Evolutionary conservation across 345 rosid genomes (phyloP).

Genomic region (Iberis pinnata): DNA sequence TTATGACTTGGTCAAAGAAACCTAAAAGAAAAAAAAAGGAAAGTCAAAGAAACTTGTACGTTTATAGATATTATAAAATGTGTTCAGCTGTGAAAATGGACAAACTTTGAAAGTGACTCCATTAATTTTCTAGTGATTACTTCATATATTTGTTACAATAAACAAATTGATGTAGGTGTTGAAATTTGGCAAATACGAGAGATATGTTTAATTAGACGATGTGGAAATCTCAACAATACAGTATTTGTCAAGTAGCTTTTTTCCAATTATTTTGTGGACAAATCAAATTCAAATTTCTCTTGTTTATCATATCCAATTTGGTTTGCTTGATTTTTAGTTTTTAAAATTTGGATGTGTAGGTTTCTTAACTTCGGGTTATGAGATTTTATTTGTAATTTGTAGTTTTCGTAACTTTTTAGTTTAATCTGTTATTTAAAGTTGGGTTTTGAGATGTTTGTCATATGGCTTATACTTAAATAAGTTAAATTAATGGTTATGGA

Average conservation of each 20-base stretch:
- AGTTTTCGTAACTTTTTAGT: no score
- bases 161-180: constrained; percentile 8
- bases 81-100: constrained; percentile 8
- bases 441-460: no score
- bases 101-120: constrained; percentile 11
- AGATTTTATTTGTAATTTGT: no score
- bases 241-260: neutral
- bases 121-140: neutral
- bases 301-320: neutral
- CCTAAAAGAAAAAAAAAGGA: no score
- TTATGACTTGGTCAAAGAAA: constrained; percentile 12
- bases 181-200: neutral
- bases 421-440: no score
- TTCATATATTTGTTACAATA: constrained; percentile 1
- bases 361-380: no score
- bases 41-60: constrained; percentile 13
- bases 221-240: constrained; percentile 20
- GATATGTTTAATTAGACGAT: constrained; percentile 3
- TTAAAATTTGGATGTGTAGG: no score
- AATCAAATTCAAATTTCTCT: no score
- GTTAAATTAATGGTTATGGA: no score
- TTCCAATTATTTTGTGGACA: neutral
- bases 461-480: no score
- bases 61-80: constrained; percentile 9
- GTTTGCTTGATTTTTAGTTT: no score